Evolutionary conservation across 495 filamentous ascomycete genomes (phyloP), one percentile per base, ranked within the genome.

Genomic region (Rusavskia elegans): DNA sequence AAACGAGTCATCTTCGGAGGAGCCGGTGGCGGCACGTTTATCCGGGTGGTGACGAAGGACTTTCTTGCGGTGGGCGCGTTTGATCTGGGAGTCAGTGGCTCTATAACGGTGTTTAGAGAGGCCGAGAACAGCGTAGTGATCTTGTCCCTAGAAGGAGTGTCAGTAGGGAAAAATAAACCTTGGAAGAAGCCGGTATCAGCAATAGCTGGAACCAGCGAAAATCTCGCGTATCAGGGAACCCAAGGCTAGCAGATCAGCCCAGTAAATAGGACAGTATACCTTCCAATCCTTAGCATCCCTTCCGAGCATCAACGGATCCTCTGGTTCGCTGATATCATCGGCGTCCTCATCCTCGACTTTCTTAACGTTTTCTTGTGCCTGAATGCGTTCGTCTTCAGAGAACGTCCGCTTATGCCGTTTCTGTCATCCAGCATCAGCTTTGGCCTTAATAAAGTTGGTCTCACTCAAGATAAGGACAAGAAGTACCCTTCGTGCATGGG

Each of bases 231-330:
- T 14, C 13, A 10, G 7, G 32, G n/a, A 3, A 2, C 32, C 32
- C 6, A 35, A 11, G 32, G 32, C 32, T 35, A 35, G 13, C 6
- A 7, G 32, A 35, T 35, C 32, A 35, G 32, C 13, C 13, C 13
- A 7, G 13, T 35, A 9, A 7, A 36, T 8, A 8, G 21, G 23
- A 19, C 11, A 17, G 58, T 71, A 53, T 69, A 89, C 89, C 85
- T 98, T 98, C 92, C 92, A 98, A 76, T 98, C 92, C 75, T 98
- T 98, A 55, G 92, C 87, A 58, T 98, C 89, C 27, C 89, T 79
- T 59, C 81, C 72, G 14, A 97, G 81, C 79, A 96, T 84, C 72
- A 92, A 74, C 48, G 85, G 80, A 61, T 95, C 87, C 68, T 98
- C 92, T 37, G 82, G 70, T 70, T 98, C 92, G 71, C 84, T 89